Base-by-base conservation (phyloP, 257 asterid species). In the Datura wrightii region DNA sequence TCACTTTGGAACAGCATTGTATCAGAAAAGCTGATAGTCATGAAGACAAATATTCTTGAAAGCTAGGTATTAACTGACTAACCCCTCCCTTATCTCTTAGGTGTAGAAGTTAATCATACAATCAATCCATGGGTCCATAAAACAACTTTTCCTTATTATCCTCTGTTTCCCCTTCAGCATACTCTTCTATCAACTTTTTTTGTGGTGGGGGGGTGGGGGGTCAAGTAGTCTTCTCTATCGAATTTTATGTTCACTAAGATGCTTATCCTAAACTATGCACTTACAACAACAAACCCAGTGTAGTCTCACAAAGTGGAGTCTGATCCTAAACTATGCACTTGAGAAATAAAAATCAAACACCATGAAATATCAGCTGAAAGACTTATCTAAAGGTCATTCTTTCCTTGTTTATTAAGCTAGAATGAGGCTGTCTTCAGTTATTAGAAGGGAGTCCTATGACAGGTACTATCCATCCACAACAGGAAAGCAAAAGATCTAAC, bases 301-400 rank as follows among this genome's bases (percentile, higher is more conserved):
- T n/a, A n/a, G n/a, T n/a, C n/a, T n/a, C n/a, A n/a, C n/a, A n/a
- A n/a, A n/a, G n/a, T n/a, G n/a, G n/a, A n/a, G n/a, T n/a, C n/a
- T n/a, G n/a, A n/a, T n/a, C n/a, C n/a, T n/a, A n/a, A n/a, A n/a
- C n/a, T n/a, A 72, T 72, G 58, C 80, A 46, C 42, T 1, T 24
- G 42, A 46, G 80, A 19, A 46, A 31, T 46, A 46, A 42, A 46
- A 67, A 67, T 67, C 76, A 67, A 67, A 67, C 78, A 15, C n/a
- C 39, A 46, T 19, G 55, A 7, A 24, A 19, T 72, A 72, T 72
- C 58, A 72, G 80, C 56, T 46, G 31, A 48, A 53, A 13, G 6
- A 76, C 60, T 48, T 50, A 48, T 42, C 41, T 46, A 72, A 46
- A 72, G 80, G 79, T 71, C 79, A 44, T 42, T n/a, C 34, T 71